Conservation (phyloP, 805 yeast species). For the Blastobotrys chiropterorum region DNA sequence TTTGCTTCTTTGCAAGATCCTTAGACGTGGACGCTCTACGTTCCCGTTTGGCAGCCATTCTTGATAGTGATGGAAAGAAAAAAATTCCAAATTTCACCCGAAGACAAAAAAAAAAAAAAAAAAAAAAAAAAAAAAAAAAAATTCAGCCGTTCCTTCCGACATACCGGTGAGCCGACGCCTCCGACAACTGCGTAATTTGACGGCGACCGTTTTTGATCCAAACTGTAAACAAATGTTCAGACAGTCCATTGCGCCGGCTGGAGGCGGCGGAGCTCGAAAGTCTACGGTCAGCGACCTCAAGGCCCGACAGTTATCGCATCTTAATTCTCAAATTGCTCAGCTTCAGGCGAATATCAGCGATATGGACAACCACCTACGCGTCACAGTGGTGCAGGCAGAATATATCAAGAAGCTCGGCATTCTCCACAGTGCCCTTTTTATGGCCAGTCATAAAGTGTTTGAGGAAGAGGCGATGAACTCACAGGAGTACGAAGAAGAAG, state of each 20-base stretch:
- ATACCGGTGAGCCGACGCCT: no score
- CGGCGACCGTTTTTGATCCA: background rate
- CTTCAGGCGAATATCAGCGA: constrained; percentile 52
- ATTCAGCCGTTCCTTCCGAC: constrained; percentile 1
- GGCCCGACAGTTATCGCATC: constrained; percentile 42
- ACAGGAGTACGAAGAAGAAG: constrained; percentile 11
- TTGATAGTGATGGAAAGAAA: background rate
- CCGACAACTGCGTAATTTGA: no score
- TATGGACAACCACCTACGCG: constrained; percentile 44
- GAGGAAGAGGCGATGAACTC: constrained; percentile 25
- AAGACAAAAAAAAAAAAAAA: background rate
- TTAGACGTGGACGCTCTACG: background rate
- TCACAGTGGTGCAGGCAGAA: constrained; percentile 48
- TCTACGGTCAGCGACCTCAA: no score
- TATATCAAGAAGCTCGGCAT: constrained; percentile 49
- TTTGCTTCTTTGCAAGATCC: constrained; percentile 3
- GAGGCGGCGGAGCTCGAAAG: no score
- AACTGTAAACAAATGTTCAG: constrained; percentile 3
- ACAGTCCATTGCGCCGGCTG: constrained; percentile 12
- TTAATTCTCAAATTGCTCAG: constrained; percentile 48
- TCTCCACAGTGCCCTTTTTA: constrained; percentile 47
- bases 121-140: constrained; percentile 1
- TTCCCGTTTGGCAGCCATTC: background rate
- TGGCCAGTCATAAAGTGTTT: constrained; percentile 30
- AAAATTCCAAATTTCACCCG: background rate